Evolutionary conservation across 1,284 basidiomycete species (phyloP), one percentile per base, ranked within the genome.

Genomic region (Amylostereum chailletii): DNA sequence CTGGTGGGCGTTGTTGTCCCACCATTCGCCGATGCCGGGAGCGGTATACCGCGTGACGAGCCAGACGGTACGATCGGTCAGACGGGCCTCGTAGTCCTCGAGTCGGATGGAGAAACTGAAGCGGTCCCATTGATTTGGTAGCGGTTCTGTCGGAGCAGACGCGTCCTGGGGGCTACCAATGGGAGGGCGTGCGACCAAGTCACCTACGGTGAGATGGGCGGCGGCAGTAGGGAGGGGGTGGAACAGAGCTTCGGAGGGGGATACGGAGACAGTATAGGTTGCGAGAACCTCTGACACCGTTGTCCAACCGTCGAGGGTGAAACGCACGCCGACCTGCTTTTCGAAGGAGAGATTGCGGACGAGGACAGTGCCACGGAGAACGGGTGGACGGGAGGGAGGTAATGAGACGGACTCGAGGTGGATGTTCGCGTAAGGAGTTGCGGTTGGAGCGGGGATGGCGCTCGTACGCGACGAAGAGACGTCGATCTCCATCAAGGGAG

Each of bases 271-370:
- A 80, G 63, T 71, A 62, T 84, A 78, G 34, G 75, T 74, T 10
- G 81, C 86, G 31, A 76, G 72, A 19, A 96, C 91, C 65, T 97
- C 94, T 46, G 83, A 88, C 1, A 90, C 90, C 1, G 94, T 98
- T 57, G 87, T 81, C 94, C 94, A 98, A 52, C 88, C 81, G 65
- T 97, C 94, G 47, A 94, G 73, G 1, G 94, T 97, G 66, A 95
- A 98, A 9, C 94, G 77, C 0, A 95, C 77, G 1, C 80, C 83
- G 47, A 97, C 86, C 55, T 79, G 77, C 68, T 98, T 98, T 64
- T 91, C 83, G 59, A 90, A 98, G 0, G 89, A 73, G 45, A 94
- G 57, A 65, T 96, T 96, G 58, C 84, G 79, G 36, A 93, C 90
- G 46, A 90, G 75, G 43, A 95, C 70, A 4, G 57, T 63, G 33